A percentile compares a stretch with the other conserved stretches of the same genome.
phyloP scores from a whole-genome alignment of 495 filamentous ascomycete genomes.

The Cercophora sp. region DNA sequence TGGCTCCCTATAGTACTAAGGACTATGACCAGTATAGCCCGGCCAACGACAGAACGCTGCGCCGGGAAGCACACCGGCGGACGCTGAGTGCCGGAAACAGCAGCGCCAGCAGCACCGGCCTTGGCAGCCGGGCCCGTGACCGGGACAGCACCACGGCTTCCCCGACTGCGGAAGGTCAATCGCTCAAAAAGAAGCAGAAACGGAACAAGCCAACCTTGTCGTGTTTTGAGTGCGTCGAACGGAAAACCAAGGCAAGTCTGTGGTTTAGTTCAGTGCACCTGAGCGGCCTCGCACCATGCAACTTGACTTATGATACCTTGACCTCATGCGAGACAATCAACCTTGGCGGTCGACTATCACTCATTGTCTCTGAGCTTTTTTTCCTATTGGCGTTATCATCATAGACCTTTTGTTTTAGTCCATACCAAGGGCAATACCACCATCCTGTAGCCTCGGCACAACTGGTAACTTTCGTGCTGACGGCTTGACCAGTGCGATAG shows the following conservation, averaged over 20 bases:
- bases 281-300: background rate
- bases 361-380: background rate
- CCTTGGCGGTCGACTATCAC: background rate
- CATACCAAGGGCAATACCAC: too few relatives aligned
- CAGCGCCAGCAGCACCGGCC: slow-evolving; percentile 10
- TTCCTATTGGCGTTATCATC: too few relatives aligned
- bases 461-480: too few relatives aligned
- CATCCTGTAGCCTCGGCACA: too few relatives aligned
- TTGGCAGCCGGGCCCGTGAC: slow-evolving; percentile 16
- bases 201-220: slow-evolving; percentile 72
- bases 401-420: too few relatives aligned
- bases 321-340: background rate
- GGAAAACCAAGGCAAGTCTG: slow-evolving; percentile 61
- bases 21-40: slow-evolving; percentile 6
- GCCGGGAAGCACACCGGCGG: slow-evolving; percentile 1
- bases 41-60: slow-evolving; percentile 1
- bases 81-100: slow-evolving; percentile 6
- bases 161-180: slow-evolving; percentile 29
- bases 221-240: slow-evolving; percentile 67
- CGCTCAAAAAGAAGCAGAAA: slow-evolving; percentile 60
- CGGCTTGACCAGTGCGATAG: slow-evolving; percentile 45
- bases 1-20: background rate
- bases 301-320: background rate
- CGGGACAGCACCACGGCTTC: slow-evolving; percentile 28
- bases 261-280: background rate